Conservation (phyloP, 2,329 filamentous ascomycete genomes). For the Ophiobolus disseminans region DNA sequence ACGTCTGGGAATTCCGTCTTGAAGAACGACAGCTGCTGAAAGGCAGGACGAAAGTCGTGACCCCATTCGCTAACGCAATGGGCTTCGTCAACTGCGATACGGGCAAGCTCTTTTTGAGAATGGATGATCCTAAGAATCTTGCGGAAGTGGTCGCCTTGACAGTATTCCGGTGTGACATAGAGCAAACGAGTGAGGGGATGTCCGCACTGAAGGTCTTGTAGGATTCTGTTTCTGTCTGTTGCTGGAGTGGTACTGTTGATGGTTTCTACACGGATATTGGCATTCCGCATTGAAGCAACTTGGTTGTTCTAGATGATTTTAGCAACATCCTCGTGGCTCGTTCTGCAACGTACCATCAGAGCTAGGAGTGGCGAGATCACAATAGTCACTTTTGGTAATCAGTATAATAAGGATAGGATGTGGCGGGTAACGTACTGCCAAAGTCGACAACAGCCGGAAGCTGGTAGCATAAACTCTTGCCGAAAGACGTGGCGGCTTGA, state of each 20-base stretch:
- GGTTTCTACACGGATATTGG: slow-evolving; percentile 80
- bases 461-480: slow-evolving; percentile 93
- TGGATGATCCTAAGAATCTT: slow-evolving; percentile 75
- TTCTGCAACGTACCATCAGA: slow-evolving; percentile 70
- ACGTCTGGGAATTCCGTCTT: slow-evolving; percentile 80
- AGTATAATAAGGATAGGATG: slow-evolving; percentile 13
- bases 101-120: slow-evolving; percentile 80
- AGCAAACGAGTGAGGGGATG: slow-evolving; percentile 84
- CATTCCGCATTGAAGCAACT: slow-evolving; percentile 76
- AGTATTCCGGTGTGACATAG: slow-evolving; percentile 93
- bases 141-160: slow-evolving; percentile 78
- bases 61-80: slow-evolving; percentile 99
- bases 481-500: slow-evolving; percentile 88
- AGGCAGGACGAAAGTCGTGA: slow-evolving; percentile 93
- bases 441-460: slow-evolving; percentile 86
- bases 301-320: slow-evolving; percentile 77
- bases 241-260: slow-evolving; percentile 83
- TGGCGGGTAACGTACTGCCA: slow-evolving; percentile 69
- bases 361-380: slow-evolving; percentile 89
- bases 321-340: slow-evolving; percentile 4
- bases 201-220: slow-evolving; percentile 83
- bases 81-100: slow-evolving; percentile 90
- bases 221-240: slow-evolving; percentile 70
- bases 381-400: slow-evolving; percentile 71
- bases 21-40: slow-evolving; percentile 87